phyloP scores from a whole-genome alignment of 257 asterid species.

The Linaria vulgaris region DNA sequence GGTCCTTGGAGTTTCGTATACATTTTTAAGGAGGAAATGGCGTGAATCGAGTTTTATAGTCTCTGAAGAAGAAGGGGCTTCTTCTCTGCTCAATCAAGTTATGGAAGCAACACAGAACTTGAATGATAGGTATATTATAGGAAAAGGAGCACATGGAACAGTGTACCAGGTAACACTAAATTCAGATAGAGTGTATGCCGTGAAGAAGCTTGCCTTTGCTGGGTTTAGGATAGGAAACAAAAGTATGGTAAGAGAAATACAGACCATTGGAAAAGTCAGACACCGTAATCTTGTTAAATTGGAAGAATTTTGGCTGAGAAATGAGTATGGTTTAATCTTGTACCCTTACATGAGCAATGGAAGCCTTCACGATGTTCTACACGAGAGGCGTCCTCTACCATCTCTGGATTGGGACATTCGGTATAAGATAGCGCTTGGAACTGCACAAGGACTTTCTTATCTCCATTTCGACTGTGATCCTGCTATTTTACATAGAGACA shows the following conservation, averaged over 20 bases:
- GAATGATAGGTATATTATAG: conserved; percentile 50
- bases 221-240: conserved; percentile 46
- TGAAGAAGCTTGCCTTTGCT: conserved; percentile 55
- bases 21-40: conserved; percentile 29
- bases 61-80: conserved; percentile 56
- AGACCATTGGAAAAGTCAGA: conserved; percentile 75
- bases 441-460: conserved; percentile 74
- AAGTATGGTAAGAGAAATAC: conserved; percentile 70
- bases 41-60: conserved; percentile 22
- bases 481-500: conserved; percentile 66
- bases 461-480: conserved; percentile 89
- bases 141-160: conserved; percentile 80
- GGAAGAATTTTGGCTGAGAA: conserved; percentile 76
- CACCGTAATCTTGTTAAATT: conserved; percentile 75
- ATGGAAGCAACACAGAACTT: conserved; percentile 69
- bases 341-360: conserved; percentile 71
- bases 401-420: conserved; percentile 58
- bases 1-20: conserved; percentile 36
- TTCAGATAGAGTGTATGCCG: conserved; percentile 57
- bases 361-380: conserved; percentile 76
- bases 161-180: conserved; percentile 66
- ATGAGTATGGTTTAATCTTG: conserved; percentile 66
- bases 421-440: conserved; percentile 64
- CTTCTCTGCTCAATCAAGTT: conserved; percentile 67
- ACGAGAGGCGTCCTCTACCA: conserved; percentile 35